phyloP scores from a whole-genome alignment of 352 stramenopile genomes.

The Sclerospora graminicola region DNA sequence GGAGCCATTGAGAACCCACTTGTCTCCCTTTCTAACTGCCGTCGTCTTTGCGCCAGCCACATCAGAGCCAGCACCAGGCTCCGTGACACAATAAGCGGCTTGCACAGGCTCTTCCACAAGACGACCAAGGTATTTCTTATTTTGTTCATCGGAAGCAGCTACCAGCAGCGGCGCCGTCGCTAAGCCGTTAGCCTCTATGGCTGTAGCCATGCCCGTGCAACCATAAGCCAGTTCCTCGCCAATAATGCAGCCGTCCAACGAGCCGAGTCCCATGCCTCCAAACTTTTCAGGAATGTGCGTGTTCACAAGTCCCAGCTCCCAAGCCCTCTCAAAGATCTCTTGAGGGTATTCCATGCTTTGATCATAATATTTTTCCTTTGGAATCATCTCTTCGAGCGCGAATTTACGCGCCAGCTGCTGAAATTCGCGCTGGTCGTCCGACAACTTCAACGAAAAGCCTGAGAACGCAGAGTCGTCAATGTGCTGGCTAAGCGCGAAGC shows the following conservation, averaged over 20 bases:
- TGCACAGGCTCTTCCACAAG: slow-evolving; percentile 76
- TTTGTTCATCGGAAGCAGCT: slow-evolving; percentile 69
- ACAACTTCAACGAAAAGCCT: slow-evolving; percentile 72
- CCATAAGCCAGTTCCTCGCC: slow-evolving; percentile 86
- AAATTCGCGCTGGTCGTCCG: slow-evolving; percentile 83
- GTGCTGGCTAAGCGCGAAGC: slow-evolving; percentile 31
- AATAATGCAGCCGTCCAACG: slow-evolving; percentile 80
- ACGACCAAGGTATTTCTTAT: slow-evolving; percentile 80
- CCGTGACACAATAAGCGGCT: slow-evolving; percentile 86
- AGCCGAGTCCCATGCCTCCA: slow-evolving; percentile 68
- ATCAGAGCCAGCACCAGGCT: slow-evolving; percentile 84
- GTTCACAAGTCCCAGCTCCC: slow-evolving; percentile 84
- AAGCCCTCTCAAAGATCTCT: slow-evolving; percentile 84
- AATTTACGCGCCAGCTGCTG: slow-evolving; percentile 83
- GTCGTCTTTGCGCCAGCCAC: slow-evolving; percentile 85
- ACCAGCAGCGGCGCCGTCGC: slow-evolving; percentile 78
- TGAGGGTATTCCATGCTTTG: slow-evolving; percentile 79
- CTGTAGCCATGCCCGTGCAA: slow-evolving; percentile 87
- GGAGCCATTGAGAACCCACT: slow-evolving; percentile 88
- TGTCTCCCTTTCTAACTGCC: slow-evolving; percentile 88
- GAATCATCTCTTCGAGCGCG: slow-evolving; percentile 85
- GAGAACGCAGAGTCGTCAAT: slow-evolving; percentile 42
- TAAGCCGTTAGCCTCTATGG: slow-evolving; percentile 84
- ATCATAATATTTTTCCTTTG: slow-evolving; percentile 76
- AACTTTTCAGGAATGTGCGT: slow-evolving; percentile 81